phyloP scores from a whole-genome alignment of 1,284 basidiomycete genomes.

The Malassezia caprae region DNA sequence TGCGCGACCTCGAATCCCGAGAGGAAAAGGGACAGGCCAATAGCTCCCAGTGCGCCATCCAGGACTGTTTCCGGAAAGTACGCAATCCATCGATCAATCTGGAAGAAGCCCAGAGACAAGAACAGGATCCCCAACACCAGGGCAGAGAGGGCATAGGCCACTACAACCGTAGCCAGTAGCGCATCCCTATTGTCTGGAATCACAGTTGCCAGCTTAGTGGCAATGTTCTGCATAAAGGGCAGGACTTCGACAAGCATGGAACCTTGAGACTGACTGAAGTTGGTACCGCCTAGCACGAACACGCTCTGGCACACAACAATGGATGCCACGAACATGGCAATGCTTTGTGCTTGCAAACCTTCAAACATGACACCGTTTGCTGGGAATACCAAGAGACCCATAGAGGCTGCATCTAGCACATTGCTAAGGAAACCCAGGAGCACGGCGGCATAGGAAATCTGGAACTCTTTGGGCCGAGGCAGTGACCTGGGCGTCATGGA shows the following conservation, averaged over 20 bases:
- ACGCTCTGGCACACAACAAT: constrained; percentile 4
- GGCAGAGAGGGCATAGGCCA: neutral
- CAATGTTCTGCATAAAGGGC: constrained; percentile 10
- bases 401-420: constrained; percentile 7
- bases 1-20: constrained; percentile 7
- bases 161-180: neutral
- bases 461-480: neutral
- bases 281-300: constrained; percentile 3
- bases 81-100: constrained; percentile 6
- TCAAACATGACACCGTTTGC: constrained; percentile 2
- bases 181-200: constrained; percentile 3
- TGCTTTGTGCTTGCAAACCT: constrained; percentile 3
- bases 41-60: constrained; percentile 9
- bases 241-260: constrained; percentile 9
- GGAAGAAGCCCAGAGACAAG: constrained; percentile 4
- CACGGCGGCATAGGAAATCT: neutral
- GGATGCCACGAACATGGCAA: constrained; percentile 3
- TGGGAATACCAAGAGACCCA: constrained; percentile 7
- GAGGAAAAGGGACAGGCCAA: constrained; percentile 4
- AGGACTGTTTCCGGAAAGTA: constrained; percentile 8
- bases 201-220: neutral
- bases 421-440: neutral
- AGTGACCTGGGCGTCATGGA: neutral
- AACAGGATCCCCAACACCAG: neutral
- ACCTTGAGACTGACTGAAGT: constrained; percentile 5